Evolutionary conservation across 352 stramenopile genomes (phyloP).

Genomic region (Lagenidium sp.): DNA sequence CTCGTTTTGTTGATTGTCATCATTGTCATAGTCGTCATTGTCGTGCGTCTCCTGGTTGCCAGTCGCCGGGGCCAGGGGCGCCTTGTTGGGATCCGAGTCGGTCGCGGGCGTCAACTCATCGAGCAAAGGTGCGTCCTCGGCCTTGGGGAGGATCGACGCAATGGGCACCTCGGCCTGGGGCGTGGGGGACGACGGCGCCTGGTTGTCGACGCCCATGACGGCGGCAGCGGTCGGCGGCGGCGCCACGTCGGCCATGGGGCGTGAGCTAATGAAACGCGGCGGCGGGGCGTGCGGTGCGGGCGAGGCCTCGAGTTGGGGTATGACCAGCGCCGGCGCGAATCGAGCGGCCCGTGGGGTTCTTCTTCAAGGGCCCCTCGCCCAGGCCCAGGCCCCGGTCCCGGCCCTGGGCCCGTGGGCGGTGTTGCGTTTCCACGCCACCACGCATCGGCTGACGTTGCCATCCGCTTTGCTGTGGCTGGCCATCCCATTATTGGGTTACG

Average conservation of each 20-base stretch:
- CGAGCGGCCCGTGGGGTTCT: too few relatives aligned
- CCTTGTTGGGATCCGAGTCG: not conserved
- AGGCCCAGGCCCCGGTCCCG: too few relatives aligned
- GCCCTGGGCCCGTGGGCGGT: too few relatives aligned
- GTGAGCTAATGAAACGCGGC: too few relatives aligned
- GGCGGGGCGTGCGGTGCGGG: not conserved
- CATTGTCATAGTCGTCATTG: conserved; percentile 5
- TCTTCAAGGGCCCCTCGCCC: too few relatives aligned
- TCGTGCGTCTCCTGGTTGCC: not conserved
- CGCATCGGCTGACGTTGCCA: too few relatives aligned
- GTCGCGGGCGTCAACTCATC: not conserved
- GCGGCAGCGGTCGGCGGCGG: not conserved
- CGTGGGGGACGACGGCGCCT: not conserved
- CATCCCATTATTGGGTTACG: too few relatives aligned
- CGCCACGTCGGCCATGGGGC: not conserved
- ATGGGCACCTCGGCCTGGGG: not conserved
- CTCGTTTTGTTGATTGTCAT: conserved; percentile 2
- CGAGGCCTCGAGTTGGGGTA: not conserved
- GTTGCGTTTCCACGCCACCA: too few relatives aligned
- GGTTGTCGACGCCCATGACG: not conserved
- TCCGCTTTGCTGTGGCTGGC: too few relatives aligned
- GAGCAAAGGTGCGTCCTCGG: not conserved
- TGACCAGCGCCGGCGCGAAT: not conserved
- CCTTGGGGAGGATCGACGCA: not conserved
- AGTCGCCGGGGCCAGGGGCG: too few relatives aligned